Evolutionary conservation across 2,329 filamentous ascomycete species (phyloP).

Genomic region (Monilinia polystroma): DNA sequence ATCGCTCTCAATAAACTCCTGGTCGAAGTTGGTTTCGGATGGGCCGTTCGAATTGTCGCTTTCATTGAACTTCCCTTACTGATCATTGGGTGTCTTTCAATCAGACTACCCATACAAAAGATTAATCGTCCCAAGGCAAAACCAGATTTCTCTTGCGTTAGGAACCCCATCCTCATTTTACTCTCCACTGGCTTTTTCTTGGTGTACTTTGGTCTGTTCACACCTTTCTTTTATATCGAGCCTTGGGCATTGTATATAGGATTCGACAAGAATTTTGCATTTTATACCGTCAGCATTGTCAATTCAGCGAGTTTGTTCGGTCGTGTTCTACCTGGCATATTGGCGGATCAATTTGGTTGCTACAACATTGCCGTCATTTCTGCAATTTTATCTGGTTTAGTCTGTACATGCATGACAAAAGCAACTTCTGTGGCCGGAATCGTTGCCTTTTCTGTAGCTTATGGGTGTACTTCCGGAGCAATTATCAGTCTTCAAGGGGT

Average conservation of each 20-base stretch:
- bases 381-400: background rate
- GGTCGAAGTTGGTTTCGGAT: slow-evolving; percentile 37
- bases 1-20: slow-evolving; percentile 39
- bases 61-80: slow-evolving; percentile 34
- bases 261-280: slow-evolving; percentile 47
- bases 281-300: slow-evolving; percentile 53
- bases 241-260: slow-evolving; percentile 47
- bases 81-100: slow-evolving; percentile 23
- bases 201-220: slow-evolving; percentile 46
- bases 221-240: slow-evolving; percentile 49
- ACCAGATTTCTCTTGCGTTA: slow-evolving; percentile 26
- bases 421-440: slow-evolving; percentile 16
- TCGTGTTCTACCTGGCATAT: slow-evolving; percentile 1
- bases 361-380: slow-evolving; percentile 24
- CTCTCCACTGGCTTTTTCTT: slow-evolving; percentile 32
- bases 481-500: slow-evolving; percentile 33
- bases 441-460: slow-evolving; percentile 14
- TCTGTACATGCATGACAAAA: slow-evolving; percentile 16
- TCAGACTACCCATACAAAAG: slow-evolving; percentile 12
- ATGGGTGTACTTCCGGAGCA: slow-evolving; percentile 29
- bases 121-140: slow-evolving; percentile 11
- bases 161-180: slow-evolving; percentile 27
- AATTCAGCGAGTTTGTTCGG: slow-evolving; percentile 34
- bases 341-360: slow-evolving; percentile 19
- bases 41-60: slow-evolving; percentile 30